phyloP scores from a whole-genome alignment of 2,329 filamentous ascomycete genomes.

The Venturia effusa region DNA sequence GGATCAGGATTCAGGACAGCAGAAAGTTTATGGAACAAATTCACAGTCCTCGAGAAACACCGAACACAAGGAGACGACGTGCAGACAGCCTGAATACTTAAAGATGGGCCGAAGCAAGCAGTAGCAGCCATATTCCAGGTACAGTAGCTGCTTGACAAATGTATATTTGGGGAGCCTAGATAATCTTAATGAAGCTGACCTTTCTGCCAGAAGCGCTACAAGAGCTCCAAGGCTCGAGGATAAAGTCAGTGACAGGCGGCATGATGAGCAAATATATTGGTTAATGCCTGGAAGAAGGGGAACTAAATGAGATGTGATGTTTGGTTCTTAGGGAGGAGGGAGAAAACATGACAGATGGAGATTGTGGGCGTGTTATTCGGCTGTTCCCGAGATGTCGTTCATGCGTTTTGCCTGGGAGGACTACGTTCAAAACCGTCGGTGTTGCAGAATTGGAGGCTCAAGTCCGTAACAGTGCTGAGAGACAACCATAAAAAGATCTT shows the following conservation, averaged over 20 bases:
- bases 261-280: slow-evolving; percentile 2
- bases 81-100: background rate
- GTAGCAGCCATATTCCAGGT: background rate
- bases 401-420: background rate
- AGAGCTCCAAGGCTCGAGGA: background rate
- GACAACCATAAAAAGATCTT: background rate
- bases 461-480: background rate
- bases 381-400: background rate
- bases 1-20: slow-evolving; percentile 1
- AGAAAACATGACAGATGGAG: background rate
- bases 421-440: background rate
- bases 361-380: background rate
- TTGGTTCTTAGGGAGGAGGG: background rate
- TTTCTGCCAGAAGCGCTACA: background rate
- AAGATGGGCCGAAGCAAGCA: background rate
- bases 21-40: slow-evolving; percentile 1
- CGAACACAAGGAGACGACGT: background rate
- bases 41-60: background rate
- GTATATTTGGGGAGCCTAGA: slow-evolving; percentile 2
- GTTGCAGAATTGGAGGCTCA: background rate
- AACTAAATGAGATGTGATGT: background rate
- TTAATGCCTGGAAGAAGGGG: background rate
- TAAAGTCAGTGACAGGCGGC: background rate
- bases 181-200: background rate
- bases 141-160: slow-evolving; percentile 1